phyloP scores from a whole-genome alignment of 306 rosid genomes.

The Herpetospermum pedunculosum region DNA sequence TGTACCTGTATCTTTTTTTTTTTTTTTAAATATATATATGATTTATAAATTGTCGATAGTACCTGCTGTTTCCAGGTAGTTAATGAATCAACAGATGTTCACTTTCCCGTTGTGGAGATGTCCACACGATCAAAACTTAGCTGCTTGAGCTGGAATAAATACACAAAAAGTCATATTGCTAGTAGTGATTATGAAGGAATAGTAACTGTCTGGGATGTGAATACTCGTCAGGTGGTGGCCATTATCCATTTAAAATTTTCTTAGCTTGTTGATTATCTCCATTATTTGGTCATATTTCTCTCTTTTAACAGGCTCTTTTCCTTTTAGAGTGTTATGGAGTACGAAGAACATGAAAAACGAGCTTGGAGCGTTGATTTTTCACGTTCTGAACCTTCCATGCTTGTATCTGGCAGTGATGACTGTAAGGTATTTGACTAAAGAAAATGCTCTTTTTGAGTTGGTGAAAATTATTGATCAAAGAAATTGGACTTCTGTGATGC shows the following conservation, averaged over 20 bases:
- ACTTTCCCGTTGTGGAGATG: conserved; percentile 84
- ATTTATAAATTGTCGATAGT: background rate
- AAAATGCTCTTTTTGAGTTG: conserved; percentile 75
- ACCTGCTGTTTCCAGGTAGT: conserved; percentile 23
- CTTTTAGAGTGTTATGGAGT: conserved; percentile 42
- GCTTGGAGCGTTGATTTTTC: conserved; percentile 98
- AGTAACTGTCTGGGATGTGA: conserved; percentile 85
- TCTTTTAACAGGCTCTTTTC: conserved; percentile 1
- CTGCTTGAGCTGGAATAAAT: conserved; percentile 93
- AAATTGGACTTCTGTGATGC: conserved; percentile 21
- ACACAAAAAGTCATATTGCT: conserved; percentile 69
- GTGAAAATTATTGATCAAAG: conserved; percentile 89
- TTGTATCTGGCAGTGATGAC: conserved; percentile 92
- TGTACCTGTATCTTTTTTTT: background rate
- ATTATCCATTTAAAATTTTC: background rate
- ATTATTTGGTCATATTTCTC: conserved; percentile 7
- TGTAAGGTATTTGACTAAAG: conserved; percentile 53
- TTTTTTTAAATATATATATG: background rate
- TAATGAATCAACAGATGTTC: conserved; percentile 64
- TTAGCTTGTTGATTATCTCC: conserved; percentile 1
- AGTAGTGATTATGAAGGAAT: conserved; percentile 93
- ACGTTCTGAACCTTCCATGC: conserved; percentile 80
- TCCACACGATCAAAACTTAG: conserved; percentile 80
- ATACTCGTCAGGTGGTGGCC: conserved; percentile 61
- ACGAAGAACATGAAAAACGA: conserved; percentile 94